phyloP scores from a whole-genome alignment of 2,329 filamentous ascomycete species.

The Fusarium sp. region DNA sequence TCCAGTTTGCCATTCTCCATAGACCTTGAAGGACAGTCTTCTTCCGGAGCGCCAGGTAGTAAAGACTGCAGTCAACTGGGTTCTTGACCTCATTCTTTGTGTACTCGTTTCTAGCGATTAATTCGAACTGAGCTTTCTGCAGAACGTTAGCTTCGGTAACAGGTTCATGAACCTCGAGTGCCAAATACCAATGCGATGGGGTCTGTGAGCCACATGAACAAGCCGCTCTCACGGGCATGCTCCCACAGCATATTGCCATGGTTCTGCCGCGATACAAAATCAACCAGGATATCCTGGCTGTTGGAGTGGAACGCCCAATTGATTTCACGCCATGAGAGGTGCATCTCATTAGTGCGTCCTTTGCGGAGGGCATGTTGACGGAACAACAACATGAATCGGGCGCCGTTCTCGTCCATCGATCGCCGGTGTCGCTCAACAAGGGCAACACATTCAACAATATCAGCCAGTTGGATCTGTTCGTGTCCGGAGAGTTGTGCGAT shows the following conservation, averaged over 20 bases:
- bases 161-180: background rate
- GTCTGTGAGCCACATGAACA: constrained; percentile 96
- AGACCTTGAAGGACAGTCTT: constrained; percentile 90
- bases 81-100: constrained; percentile 88
- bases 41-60: constrained; percentile 90
- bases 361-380: constrained; percentile 81
- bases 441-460: constrained; percentile 86
- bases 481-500: constrained; percentile 84
- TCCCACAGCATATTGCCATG: constrained; percentile 86
- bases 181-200: constrained; percentile 74
- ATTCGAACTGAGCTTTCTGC: constrained; percentile 78
- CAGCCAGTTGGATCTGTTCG: constrained; percentile 86
- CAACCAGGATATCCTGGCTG: constrained; percentile 89
- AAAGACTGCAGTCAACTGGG: constrained; percentile 90
- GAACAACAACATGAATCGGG: constrained; percentile 89
- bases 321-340: constrained; percentile 83
- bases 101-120: constrained; percentile 94
- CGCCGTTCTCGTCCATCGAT: constrained; percentile 91
- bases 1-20: constrained; percentile 95
- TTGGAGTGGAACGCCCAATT: constrained; percentile 87
- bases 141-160: constrained; percentile 15
- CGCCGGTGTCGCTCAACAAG: constrained; percentile 87
- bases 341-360: constrained; percentile 72
- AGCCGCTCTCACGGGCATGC: constrained; percentile 84
- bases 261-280: constrained; percentile 84